Evolutionary conservation across 2,329 filamentous ascomycete species (phyloP).

Genomic region (Microsporum ferrugineum): DNA sequence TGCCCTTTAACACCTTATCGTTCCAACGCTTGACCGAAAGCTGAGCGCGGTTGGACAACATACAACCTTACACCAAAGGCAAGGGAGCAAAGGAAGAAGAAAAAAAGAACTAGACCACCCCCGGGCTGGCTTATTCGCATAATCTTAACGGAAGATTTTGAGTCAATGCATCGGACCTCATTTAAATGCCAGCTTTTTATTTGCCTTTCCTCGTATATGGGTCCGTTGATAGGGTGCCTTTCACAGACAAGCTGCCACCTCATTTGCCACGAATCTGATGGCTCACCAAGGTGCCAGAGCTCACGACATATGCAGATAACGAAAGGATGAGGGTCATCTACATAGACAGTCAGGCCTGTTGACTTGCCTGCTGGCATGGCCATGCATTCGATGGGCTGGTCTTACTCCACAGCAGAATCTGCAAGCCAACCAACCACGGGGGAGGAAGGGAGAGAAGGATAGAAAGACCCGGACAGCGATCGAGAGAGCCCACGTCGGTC

Average conservation of each 20-base stretch:
- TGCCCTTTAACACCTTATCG: not conserved
- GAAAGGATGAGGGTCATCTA: not conserved
- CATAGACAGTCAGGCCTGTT: not conserved
- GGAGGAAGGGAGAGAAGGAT: not conserved
- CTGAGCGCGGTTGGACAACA: not conserved
- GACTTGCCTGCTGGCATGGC: not conserved
- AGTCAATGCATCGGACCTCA: not conserved
- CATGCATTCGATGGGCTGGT: not conserved
- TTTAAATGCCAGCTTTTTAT: not conserved
- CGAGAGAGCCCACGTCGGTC: not conserved
- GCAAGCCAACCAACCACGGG: not conserved
- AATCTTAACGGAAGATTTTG: not conserved
- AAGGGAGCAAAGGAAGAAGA: not conserved
- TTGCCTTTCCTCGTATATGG: not conserved
- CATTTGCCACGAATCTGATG: conserved; percentile 1
- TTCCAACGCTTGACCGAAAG: not conserved
- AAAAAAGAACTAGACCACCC: not conserved
- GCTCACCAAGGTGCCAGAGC: not conserved
- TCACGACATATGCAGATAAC: not conserved
- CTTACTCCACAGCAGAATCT: not conserved
- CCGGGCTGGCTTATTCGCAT: not conserved
- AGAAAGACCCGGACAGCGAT: not conserved
- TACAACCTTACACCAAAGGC: not conserved
- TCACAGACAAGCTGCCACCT: not conserved
- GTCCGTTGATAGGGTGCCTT: not conserved